Percentiles rank a stretch among this genome's conserved stretches.
Conservation (phyloP, 768 basidiomycete species). For the Serpula lacrymans region DNA sequence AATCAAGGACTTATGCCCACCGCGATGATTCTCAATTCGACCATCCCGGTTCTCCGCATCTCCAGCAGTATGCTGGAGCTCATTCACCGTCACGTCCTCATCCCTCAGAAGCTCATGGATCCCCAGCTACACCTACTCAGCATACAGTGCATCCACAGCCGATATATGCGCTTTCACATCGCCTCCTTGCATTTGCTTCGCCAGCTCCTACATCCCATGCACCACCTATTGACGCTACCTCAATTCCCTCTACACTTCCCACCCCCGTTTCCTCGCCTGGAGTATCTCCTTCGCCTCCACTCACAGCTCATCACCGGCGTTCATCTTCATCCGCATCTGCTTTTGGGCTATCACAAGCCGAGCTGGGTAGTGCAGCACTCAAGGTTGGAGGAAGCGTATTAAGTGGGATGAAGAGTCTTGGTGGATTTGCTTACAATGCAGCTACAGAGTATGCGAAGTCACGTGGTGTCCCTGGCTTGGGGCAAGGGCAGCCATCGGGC, state of each 20-base stretch:
- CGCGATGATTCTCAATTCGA: constrained; percentile 7
- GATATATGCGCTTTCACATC: constrained; percentile 56
- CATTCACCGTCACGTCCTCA: too few species aligned
- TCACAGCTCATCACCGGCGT: constrained; percentile 19
- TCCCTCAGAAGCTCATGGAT: too few species aligned
- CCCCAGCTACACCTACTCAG: too few species aligned
- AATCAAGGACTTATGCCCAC: constrained; percentile 7
- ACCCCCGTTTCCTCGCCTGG: constrained; percentile 19
- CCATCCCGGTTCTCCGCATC: too few species aligned
- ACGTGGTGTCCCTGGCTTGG: constrained; percentile 15
- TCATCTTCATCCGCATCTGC: constrained; percentile 16
- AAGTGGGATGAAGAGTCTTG: constrained; percentile 60
- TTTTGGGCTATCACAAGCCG: constrained; percentile 40
- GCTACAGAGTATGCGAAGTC: constrained; percentile 39
- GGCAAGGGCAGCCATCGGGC: constrained; percentile 3
- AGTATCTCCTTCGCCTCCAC: constrained; percentile 12
- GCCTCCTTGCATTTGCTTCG: constrained; percentile 61
- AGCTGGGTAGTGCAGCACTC: constrained; percentile 51
- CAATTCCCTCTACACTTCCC: constrained; percentile 1
- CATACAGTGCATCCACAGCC: constrained; percentile 42
- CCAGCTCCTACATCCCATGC: constrained; percentile 28
- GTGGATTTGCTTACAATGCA: constrained; percentile 57
- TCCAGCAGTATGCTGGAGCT: too few species aligned
- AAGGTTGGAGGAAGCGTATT: constrained; percentile 61
- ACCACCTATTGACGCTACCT: constrained; percentile 4